Base-by-base conservation (phyloP, 2,329 filamentous ascomycete genomes). In the Fragosphaeria purpurea region DNA sequence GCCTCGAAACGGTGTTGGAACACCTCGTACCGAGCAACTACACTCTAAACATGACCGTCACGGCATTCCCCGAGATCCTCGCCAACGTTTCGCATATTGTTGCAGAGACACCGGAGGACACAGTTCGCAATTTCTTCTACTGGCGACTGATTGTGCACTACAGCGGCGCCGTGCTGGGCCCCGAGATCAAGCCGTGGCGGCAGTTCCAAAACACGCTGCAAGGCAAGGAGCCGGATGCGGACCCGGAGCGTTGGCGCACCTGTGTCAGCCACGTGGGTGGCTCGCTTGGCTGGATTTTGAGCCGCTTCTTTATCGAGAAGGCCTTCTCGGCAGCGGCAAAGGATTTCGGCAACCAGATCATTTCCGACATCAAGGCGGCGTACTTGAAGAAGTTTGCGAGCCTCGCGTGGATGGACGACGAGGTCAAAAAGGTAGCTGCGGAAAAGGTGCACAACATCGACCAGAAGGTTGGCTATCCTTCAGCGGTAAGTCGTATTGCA, bases 401-500 rank as follows among this genome's bases (percentile, higher is more conserved):
- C 3, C 77, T 79, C 1, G 66, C 72, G 12, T 87, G 83, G 83
- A 84, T 85, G 75, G 78, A 80, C 42, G 67, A 77, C 2, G 70
- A 76, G 43, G 79, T 82, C 22, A 75, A 76, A 43, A 68, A 76
- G 48, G 68, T 79, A 6, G 80, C 80, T 2, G 76, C 80, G 42
- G 68, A 80, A 49, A 86, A 86, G 61, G 76, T 86, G 3, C 70
- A 79, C 55, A 80, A 83, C 51, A 85, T 86, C 55, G 67, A 76
- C 13, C 79, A 83, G 56, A 85, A 85, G 61, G 82, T 86, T 48
- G 82, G 82, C 1, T 85, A 83, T 58, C 81, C 82, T 1, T 79
- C 75, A 2, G 75, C 46, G 34, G 53, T 52, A 47, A 47, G 53
- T 53, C n/a, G 3, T 30, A 5, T 13, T 31, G 22, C 22, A 22